These are phyloP conservation scores for Tulasnella sp. DNA, from an alignment of 768 basidiomycete genomes.

Conservation along the genomic window DNA sequence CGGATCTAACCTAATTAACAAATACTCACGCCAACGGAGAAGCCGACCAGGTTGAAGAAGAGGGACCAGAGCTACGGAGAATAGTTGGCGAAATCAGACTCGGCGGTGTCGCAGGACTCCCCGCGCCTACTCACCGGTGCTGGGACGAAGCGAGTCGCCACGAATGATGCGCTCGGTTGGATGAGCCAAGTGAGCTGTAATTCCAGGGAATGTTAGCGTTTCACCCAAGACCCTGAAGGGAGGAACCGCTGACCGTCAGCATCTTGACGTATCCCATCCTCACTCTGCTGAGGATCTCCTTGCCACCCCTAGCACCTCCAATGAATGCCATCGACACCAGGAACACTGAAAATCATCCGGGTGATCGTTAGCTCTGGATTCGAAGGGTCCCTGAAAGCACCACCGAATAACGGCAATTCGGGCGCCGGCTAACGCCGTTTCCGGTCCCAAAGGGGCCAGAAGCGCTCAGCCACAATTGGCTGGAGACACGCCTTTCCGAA, in stretches of 20 bases:
- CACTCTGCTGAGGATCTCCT: constrained; percentile 68
- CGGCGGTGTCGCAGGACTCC: neutral
- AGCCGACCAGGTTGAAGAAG: constrained; percentile 80
- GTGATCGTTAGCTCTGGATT: neutral
- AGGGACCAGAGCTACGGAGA: constrained; percentile 74
- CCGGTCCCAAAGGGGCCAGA: neutral
- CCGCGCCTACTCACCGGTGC: constrained; percentile 13
- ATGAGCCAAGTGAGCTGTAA: constrained; percentile 76
- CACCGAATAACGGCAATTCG: constrained; percentile 18
- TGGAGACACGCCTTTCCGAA: constrained; percentile 11
- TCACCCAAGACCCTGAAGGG: neutral
- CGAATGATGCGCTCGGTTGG: constrained; percentile 69
- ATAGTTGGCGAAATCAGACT: constrained; percentile 23
- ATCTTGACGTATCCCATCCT: constrained; percentile 74
- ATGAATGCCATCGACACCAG: constrained; percentile 83
- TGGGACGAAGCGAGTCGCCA: constrained; percentile 81
- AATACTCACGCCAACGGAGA: constrained; percentile 69
- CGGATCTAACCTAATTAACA: neutral
- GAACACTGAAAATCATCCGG: constrained; percentile 53
- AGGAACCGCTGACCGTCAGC: constrained; percentile 57
- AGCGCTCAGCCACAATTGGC: constrained; percentile 21
- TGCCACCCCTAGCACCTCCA: constrained; percentile 69
- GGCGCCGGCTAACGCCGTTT: constrained; percentile 23
- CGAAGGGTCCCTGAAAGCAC: neutral
- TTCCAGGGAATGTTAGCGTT: neutral